Base-by-base conservation (phyloP, 495 filamentous ascomycete genomes). In the Xanthoparmelia taractica region DNA sequence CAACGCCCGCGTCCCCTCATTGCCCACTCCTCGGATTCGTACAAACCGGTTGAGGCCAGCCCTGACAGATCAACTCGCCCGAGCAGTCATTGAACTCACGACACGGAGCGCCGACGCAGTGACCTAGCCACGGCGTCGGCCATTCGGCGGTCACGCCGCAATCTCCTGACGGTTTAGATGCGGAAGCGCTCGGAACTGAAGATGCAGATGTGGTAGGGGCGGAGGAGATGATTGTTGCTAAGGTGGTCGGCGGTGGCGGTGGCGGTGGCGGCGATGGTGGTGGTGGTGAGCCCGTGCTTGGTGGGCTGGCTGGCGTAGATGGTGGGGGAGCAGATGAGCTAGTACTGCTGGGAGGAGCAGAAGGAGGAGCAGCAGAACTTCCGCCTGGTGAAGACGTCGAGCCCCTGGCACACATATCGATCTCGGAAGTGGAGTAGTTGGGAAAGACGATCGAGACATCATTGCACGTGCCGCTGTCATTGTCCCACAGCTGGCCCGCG, bases 401-500 rank as follows among this genome's bases (percentile, higher is more conserved):
- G 8, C 48, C 25, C 48, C 27, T 29, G 3, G 15, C 29, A 6
- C 50, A 54, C 50, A 54, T 0, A 18, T 18, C 50, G 0, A 15
- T 29, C 50, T 54, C 27, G 2, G 29, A 33, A 18, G 27, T 33
- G 27, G 13, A 8, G 18, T 54, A 54, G 17, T 54, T 54, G 2
- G 50, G 50, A 33, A 54, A 54, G 18, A 54, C 27, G 1, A 20
- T 0, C 2, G 34, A 6, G 1, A 11, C 47, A 23, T 65, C 47
- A 12, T 37, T 7, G 57, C 57, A 65, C 4, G 57, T 55, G 57
- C 61, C 57, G 20, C 55, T 52, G 12, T 54, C 50, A 11, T 54
- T 54, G 12, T 63, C 61, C 61, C 61, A 65, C 5, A 65, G 45
- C 45, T 47, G 45, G 25, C 48, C 47, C 13, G n/a, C 36, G 18